Conservation (phyloP, 805 yeast species). For the Candida broadrunensis region DNA sequence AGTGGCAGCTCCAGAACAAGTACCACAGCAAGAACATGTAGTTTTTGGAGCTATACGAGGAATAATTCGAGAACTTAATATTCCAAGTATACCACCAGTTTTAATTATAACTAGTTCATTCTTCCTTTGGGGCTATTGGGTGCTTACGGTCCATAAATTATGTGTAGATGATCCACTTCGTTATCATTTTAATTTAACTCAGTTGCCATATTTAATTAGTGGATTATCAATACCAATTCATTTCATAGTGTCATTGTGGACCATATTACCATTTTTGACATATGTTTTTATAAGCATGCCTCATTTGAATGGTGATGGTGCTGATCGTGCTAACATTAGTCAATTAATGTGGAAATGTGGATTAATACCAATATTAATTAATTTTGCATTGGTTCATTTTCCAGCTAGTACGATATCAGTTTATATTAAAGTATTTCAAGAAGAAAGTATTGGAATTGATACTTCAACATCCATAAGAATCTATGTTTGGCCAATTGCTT, state of each 20-base stretch:
- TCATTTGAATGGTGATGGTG: neutral
- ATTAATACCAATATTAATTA: slow-evolving; percentile 8
- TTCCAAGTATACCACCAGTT: slow-evolving; percentile 1
- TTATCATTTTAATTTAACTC: neutral
- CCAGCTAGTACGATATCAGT: slow-evolving; percentile 6
- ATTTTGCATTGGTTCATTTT: slow-evolving; percentile 10
- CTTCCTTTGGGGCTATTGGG: slow-evolving; percentile 17
- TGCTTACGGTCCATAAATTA: slow-evolving; percentile 14
- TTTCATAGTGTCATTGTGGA: slow-evolving; percentile 16
- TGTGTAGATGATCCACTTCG: slow-evolving; percentile 19
- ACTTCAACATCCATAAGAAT: neutral
- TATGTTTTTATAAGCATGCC: slow-evolving; percentile 1
- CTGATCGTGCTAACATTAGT: neutral
- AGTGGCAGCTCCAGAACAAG: neutral
- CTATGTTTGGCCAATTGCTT: slow-evolving; percentile 11
- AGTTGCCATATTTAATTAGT: neutral
- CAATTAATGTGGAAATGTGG: slow-evolving; percentile 9
- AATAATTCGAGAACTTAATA: neutral
- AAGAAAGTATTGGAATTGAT: slow-evolving; percentile 2
- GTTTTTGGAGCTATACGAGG: too few relatives aligned
- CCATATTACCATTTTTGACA: slow-evolving; percentile 14
- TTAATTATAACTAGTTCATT: neutral
- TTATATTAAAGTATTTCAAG: slow-evolving; percentile 1
- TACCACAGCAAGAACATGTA: neutral
- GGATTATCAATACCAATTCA: slow-evolving; percentile 8